These are phyloP conservation scores for Botrytis tulipae DNA, from an alignment of 2,329 filamentous ascomycete genomes.

Conservation along the genomic window DNA sequence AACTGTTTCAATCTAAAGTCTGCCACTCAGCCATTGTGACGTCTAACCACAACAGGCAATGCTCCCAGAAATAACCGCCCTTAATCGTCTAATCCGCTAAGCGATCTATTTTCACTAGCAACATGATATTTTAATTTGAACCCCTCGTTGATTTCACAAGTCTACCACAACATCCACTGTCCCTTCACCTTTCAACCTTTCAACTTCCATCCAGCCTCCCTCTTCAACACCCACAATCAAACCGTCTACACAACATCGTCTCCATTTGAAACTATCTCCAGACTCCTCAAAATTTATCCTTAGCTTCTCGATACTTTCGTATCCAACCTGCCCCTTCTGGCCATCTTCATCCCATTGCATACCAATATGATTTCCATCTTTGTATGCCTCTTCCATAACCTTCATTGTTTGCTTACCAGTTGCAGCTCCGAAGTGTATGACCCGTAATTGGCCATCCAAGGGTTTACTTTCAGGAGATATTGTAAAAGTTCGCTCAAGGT, in stretches of 20 bases:
- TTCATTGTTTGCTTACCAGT: slow-evolving; percentile 67
- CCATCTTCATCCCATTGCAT: slow-evolving; percentile 36
- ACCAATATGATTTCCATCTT: slow-evolving; percentile 54
- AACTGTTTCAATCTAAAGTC: not conserved
- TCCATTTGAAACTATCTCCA: slow-evolving; percentile 65
- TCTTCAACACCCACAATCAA: slow-evolving; percentile 73
- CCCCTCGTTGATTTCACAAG: slow-evolving; percentile 4
- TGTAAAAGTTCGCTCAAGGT: slow-evolving; percentile 76
- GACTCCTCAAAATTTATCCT: slow-evolving; percentile 69
- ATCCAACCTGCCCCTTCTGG: slow-evolving; percentile 55
- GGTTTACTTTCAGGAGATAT: slow-evolving; percentile 74
- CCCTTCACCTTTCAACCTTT: slow-evolving; percentile 44
- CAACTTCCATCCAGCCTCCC: slow-evolving; percentile 69
- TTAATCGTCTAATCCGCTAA: not conserved
- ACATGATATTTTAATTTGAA: not conserved
- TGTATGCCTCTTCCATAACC: slow-evolving; percentile 68
- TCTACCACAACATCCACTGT: slow-evolving; percentile 33
- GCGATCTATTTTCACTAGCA: not conserved
- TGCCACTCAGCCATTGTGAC: not conserved
- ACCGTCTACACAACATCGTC: slow-evolving; percentile 88
- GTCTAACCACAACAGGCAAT: not conserved
- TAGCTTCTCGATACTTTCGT: slow-evolving; percentile 67
- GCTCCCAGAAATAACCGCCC: not conserved
- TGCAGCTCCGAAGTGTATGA: slow-evolving; percentile 73
- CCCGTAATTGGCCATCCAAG: slow-evolving; percentile 65